These are phyloP conservation scores for Vaucheria bursata DNA, from an alignment of 352 stramenopile genomes.

Conservation along the genomic window DNA sequence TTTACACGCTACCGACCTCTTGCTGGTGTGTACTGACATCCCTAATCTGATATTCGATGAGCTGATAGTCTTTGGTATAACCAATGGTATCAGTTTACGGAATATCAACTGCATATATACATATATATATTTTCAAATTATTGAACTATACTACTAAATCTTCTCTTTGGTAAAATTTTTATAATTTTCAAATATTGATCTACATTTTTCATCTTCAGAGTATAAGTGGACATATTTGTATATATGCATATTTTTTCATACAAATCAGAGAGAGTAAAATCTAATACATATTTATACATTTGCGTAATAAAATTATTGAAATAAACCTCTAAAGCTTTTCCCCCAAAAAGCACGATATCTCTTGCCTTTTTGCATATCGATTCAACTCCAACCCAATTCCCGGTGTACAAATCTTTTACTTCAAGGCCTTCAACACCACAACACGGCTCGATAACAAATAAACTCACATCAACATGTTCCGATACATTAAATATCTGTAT, in stretches of 20 bases:
- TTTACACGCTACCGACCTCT: no score
- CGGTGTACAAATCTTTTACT: slow-evolving; percentile 24
- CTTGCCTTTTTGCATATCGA: background rate
- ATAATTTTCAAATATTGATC: no score
- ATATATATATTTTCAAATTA: no score
- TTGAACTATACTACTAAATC: no score
- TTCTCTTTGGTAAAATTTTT: no score
- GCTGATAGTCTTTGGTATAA: no score
- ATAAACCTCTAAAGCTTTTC: slow-evolving; percentile 2
- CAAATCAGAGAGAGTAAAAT: background rate
- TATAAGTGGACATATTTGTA: background rate
- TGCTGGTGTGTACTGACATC: no score
- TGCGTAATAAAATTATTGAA: background rate
- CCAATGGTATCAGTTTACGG: no score
- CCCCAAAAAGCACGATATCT: slow-evolving; percentile 10
- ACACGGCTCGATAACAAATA: slow-evolving; percentile 46
- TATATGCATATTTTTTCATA: background rate
- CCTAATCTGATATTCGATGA: no score
- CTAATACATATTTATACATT: background rate
- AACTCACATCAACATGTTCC: slow-evolving; percentile 42
- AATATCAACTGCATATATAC: no score
- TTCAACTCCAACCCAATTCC: slow-evolving; percentile 10
- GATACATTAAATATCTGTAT: slow-evolving; percentile 39
- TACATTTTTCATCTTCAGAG: background rate
- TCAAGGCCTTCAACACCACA: slow-evolving; percentile 44